These are phyloP conservation scores for Coniferiporia weirii DNA, from an alignment of 1,284 basidiomycete genomes.

Conservation along the genomic window DNA sequence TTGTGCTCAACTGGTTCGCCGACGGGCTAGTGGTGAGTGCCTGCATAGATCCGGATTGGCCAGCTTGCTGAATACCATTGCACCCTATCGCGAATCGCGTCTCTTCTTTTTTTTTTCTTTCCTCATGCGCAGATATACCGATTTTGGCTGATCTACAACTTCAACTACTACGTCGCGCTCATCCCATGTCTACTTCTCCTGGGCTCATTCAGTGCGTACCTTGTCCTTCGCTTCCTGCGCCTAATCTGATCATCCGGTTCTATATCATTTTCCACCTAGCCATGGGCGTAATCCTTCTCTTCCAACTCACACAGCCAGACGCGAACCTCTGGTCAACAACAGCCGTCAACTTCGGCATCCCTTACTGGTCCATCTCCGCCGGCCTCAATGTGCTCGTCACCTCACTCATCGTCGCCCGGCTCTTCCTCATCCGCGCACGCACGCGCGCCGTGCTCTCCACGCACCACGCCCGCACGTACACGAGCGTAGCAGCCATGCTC, in stretches of 20 bases:
- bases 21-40: slow-evolving; percentile 21
- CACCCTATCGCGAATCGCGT: too few species aligned
- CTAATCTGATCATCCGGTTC: not conserved
- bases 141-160: slow-evolving; percentile 20
- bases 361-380: slow-evolving; percentile 24
- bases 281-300: slow-evolving; percentile 17
- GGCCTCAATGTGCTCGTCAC: slow-evolving; percentile 24
- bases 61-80: too few species aligned
- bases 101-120: not conserved
- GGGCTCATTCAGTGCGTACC: slow-evolving; percentile 17
- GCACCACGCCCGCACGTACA: slow-evolving; percentile 21
- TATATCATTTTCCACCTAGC: not conserved
- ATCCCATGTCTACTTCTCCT: slow-evolving; percentile 18
- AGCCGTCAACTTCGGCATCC: slow-evolving; percentile 20
- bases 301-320: slow-evolving; percentile 16
- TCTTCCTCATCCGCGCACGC: slow-evolving; percentile 14
- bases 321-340: slow-evolving; percentile 20
- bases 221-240: not conserved
- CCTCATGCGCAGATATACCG: slow-evolving; percentile 21
- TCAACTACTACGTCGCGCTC: slow-evolving; percentile 19
- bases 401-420: slow-evolving; percentile 20
- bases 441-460: slow-evolving; percentile 14
- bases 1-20: slow-evolving; percentile 19
- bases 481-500: slow-evolving; percentile 24
- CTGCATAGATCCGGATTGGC: not conserved